Conservation (phyloP, 495 filamentous ascomycete genomes). For the Tetracladium setigerum region DNA sequence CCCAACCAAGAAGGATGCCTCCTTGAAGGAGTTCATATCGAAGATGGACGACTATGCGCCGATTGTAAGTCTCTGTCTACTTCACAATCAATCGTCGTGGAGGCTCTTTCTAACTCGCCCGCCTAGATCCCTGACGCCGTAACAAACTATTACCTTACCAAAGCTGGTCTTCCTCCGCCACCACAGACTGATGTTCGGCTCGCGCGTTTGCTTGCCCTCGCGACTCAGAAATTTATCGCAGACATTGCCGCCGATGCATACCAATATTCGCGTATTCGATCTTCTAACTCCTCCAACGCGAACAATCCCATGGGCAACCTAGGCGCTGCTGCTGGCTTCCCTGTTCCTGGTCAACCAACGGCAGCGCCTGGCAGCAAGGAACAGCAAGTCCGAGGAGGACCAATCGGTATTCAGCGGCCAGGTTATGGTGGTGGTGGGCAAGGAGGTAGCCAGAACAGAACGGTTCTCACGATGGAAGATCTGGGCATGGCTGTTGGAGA, state of each 20-base stretch:
- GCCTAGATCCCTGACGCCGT: slow-evolving; percentile 92
- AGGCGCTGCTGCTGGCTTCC: slow-evolving; percentile 68
- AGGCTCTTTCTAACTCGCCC: background rate
- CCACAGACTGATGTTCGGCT: slow-evolving; percentile 81
- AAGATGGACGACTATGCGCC: slow-evolving; percentile 99
- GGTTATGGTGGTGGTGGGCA: slow-evolving; percentile 91
- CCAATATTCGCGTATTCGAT: slow-evolving; percentile 90
- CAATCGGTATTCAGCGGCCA: slow-evolving; percentile 80
- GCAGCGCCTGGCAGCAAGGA: slow-evolving; percentile 48
- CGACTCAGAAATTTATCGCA: slow-evolving; percentile 95
- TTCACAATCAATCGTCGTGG: background rate
- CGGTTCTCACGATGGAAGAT: slow-evolving; percentile 98
- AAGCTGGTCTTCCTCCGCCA: slow-evolving; percentile 85
- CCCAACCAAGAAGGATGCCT: slow-evolving; percentile 81
- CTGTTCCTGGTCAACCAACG: slow-evolving; percentile 50
- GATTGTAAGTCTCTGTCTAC: slow-evolving; percentile 54
- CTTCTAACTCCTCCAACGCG: slow-evolving; percentile 71
- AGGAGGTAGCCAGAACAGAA: slow-evolving; percentile 83
- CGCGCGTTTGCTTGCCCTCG: slow-evolving; percentile 86
- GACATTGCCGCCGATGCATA: slow-evolving; percentile 97
- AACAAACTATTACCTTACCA: slow-evolving; percentile 94
- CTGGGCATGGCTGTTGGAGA: slow-evolving; percentile 94
- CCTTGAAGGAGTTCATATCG: slow-evolving; percentile 77
- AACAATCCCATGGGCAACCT: slow-evolving; percentile 84
- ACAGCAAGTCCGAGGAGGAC: slow-evolving; percentile 45